phyloP scores from a whole-genome alignment of 2,329 filamentous ascomycete genomes.

The Furcasterigmium furcatum region DNA sequence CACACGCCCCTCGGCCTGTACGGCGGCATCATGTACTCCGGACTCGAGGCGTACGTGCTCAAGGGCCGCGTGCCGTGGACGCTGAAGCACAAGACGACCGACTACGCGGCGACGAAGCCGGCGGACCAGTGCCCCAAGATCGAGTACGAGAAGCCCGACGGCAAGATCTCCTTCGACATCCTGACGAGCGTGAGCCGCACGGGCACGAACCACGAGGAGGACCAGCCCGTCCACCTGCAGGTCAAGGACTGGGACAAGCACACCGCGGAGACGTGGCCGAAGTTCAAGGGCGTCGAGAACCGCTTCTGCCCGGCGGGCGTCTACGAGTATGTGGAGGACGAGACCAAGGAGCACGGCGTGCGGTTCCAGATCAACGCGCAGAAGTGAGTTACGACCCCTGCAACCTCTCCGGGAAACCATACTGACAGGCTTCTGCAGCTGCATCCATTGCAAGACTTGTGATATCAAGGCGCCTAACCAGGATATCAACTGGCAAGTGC shows the following conservation, averaged over 20 bases:
- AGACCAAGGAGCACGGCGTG: conserved; percentile 80
- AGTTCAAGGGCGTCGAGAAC: conserved; percentile 90
- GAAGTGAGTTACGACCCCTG: conserved; percentile 64
- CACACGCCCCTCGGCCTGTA: conserved; percentile 82
- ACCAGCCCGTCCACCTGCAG: conserved; percentile 94
- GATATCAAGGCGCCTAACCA: conserved; percentile 97
- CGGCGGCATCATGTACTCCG: conserved; percentile 89
- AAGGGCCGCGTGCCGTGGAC: conserved; percentile 91
- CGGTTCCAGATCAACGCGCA: conserved; percentile 97
- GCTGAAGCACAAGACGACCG: conserved; percentile 75
- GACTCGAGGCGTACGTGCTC: conserved; percentile 83
- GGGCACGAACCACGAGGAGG: conserved; percentile 97
- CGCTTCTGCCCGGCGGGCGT: conserved; percentile 96
- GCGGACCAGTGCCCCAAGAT: conserved; percentile 84
- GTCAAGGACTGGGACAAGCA: conserved; percentile 95
- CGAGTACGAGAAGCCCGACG: conserved; percentile 95
- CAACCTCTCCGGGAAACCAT: too few species aligned
- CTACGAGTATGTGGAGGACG: conserved; percentile 96
- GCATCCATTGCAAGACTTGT: conserved; percentile 99
- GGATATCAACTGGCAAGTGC: conserved; percentile 96
- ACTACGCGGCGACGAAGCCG: conserved; percentile 74
- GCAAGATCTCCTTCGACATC: conserved; percentile 93
- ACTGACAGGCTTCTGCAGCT: conserved; percentile 53
- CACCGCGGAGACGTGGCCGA: conserved; percentile 76
- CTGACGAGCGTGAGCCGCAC: conserved; percentile 92